Percentiles rank a stretch among this genome's conserved stretches.
These are phyloP conservation scores for Pseudocercospora ulei DNA, from an alignment of 2,329 filamentous ascomycete genomes.

Conservation along the genomic window DNA sequence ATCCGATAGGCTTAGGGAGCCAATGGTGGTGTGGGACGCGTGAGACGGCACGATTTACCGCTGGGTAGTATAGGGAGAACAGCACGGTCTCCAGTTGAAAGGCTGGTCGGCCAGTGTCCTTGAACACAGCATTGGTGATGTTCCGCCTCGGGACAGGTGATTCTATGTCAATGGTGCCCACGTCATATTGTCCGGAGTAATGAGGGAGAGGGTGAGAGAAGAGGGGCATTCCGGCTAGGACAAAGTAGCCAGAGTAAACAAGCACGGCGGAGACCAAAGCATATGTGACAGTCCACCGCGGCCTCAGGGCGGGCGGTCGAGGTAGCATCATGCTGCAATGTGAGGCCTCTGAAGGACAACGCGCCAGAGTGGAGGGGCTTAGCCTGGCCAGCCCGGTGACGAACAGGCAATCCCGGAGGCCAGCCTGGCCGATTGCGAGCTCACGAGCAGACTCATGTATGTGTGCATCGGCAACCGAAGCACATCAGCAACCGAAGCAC, in stretches of 20 bases:
- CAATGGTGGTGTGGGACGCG: conserved; percentile 35
- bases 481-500: too few species aligned
- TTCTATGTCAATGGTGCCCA: conserved; percentile 41
- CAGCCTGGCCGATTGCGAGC: too few species aligned
- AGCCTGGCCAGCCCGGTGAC: conserved; percentile 5
- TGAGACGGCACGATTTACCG: conserved; percentile 27
- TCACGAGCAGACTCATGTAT: too few species aligned
- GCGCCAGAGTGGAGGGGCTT: conserved; percentile 6
- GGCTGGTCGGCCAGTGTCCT: conserved; percentile 35
- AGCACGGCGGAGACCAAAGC: conserved; percentile 15
- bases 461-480: too few species aligned
- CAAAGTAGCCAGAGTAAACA: conserved; percentile 33
- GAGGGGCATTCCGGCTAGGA: conserved; percentile 37
- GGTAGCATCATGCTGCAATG: conserved; percentile 13
- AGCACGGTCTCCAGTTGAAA: conserved; percentile 41
- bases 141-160: conserved; percentile 33
- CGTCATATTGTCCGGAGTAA: conserved; percentile 39
- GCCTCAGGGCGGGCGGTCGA: conserved; percentile 14
- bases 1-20: conserved; percentile 39
- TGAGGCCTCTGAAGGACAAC: conserved; percentile 2
- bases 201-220: conserved; percentile 37
- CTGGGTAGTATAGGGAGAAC: conserved; percentile 42
- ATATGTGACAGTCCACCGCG: conserved; percentile 22
- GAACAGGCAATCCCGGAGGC: conserved; percentile 5
- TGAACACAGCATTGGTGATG: conserved; percentile 35